A percentile compares a stretch with the other conserved stretches of the same genome.
Conservation (phyloP, 129 eudicot genomes). For the Erigeron canadensis region DNA sequence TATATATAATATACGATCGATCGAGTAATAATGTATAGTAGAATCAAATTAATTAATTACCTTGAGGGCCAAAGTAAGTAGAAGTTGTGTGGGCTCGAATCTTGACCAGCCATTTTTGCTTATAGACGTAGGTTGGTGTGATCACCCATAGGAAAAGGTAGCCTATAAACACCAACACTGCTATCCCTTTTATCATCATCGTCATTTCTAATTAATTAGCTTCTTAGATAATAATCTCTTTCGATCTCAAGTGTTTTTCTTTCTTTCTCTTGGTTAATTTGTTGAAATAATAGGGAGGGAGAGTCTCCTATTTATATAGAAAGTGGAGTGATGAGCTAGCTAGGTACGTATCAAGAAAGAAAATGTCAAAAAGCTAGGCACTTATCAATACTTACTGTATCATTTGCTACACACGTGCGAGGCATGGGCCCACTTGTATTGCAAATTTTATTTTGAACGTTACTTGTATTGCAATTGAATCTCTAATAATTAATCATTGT, state of each 20-base stretch:
- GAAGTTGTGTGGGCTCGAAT: conserved; percentile 43
- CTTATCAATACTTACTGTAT: no score
- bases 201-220: not conserved
- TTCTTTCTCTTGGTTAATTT: not conserved
- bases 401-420: not conserved
- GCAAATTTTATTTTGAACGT: no score
- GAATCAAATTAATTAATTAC: conserved; percentile 27
- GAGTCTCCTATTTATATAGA: not conserved
- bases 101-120: conserved; percentile 35
- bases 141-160: conserved; percentile 52
- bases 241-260: conserved; percentile 19
- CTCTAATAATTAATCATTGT: no score
- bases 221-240: not conserved
- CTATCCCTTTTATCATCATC: conserved; percentile 37
- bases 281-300: not conserved
- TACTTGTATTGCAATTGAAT: no score
- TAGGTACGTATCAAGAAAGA: no score
- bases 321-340: no score
- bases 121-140: conserved; percentile 47
- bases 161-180: conserved; percentile 42
- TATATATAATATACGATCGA: not conserved
- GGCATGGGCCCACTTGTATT: no score
- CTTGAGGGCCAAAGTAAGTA: conserved; percentile 62
- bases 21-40: not conserved
- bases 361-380: no score